Evolutionary conservation across 352 stramenopile genomes (phyloP), one percentile per base, ranked within the genome.

Genomic region (Phytophthora pluvialis): DNA sequence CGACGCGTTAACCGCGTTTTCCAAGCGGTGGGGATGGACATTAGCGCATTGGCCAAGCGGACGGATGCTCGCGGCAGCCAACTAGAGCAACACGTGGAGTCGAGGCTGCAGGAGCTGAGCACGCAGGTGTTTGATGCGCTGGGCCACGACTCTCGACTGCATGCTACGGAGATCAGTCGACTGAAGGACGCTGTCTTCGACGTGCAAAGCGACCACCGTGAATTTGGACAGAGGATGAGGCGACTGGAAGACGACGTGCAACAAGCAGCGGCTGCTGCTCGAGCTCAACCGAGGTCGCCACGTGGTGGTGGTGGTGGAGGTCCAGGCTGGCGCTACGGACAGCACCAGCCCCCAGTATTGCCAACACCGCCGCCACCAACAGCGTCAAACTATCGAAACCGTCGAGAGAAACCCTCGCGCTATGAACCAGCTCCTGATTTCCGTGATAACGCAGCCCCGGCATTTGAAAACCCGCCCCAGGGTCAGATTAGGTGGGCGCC

Each of bases 111-210:
- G 16, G 75, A 83, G 2, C 47, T 86, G 0, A 70, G 68, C 13
- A 65, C 61, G 3, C 64, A 85, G 45, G 3, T 90, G 40, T 87
- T 87, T 62, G 60, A 66, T 31, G 64, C 75, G 5, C 53, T 90
- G 2, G 44, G 61, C 15, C 70, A 75, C 35, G 77, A 90, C 52
- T 80, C 78, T 10, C 52, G 50, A 16, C 61, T 67, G 43, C 78
- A 90, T 60, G 55, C 61, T 12, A 65, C 57, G 10, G 77, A 85
- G 43, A 88, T 86, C 49, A 68, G 54, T n/a, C 74, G 75, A 8
- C 42, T 85, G 26, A 81, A 80, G n/a, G 80, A 86, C 26, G 67
- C 73, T 4, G 25, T 78, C 3, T 86, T 83, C 57, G 75, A 87
- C 21, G 13, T 80, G 21, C 72, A 83, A 39, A 72, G 56, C 3